Base-by-base conservation (phyloP, 345 rosid genomes). In the Eucalyptus polybractea region DNA sequence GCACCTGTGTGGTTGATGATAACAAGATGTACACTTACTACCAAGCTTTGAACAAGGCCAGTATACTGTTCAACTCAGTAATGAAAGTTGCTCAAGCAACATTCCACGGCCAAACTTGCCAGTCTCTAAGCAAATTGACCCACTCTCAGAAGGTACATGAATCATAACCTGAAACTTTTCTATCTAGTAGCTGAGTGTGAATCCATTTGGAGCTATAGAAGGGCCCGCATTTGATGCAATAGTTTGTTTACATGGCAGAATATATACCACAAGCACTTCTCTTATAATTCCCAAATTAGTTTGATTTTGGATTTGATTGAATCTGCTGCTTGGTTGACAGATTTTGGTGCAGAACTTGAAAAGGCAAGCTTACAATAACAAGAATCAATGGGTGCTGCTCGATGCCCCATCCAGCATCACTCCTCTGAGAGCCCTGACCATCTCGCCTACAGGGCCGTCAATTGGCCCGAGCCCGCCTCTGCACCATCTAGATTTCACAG, bases 31-130 rank as follows among this genome's bases (percentile, higher is more conserved):
- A 93, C 72, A 19, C 87, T 50, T 96, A 94, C 91, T 37, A 87
- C 54, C 91, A 90, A 65, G 86, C 67, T 62, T 89, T 86, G 37
- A 89, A 87, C 40, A 90, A 90, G n/a, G 88, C 89, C 24, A 86
- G 89, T n/a, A 93, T 97, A 33, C 85, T 95, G 60, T 90, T 95
- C 81, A 91, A 95, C 88, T 94, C 95, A n/a, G 90, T 96, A 29
- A 95, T 90, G 90, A 91, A 91, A 81, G 89, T 94, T 13, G 89
- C 90, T 10, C 94, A 91, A 80, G 98, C 91, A 42, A 88, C 92
- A 17, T 91, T 94, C 37, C 92, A 88, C 25, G 93, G 92, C 19
- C 91, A 88, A 7, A 86, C 31, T 5, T 90, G 88, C 45, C 81
- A 37, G 90, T 83, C 90, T 54, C 87, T 92, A 8, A 91, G 93